Evolutionary conservation across 148 eudicot species (phyloP).

Genomic region (Silene latifolia): DNA sequence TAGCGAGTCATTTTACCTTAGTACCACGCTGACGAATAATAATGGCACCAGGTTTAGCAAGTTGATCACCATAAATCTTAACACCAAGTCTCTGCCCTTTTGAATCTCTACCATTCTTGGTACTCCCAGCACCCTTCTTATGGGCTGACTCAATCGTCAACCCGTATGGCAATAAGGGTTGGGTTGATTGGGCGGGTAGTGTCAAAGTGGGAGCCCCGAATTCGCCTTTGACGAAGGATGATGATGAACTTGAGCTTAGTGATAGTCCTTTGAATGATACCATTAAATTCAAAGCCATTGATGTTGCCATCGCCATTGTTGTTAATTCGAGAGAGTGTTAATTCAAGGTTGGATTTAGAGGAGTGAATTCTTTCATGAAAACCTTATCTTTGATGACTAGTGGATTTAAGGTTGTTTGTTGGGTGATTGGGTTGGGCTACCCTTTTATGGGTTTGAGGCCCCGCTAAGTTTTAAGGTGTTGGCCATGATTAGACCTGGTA

Average conservation of each 20-base stretch:
- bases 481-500: too few species aligned
- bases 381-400: constrained; percentile 11
- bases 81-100: constrained; percentile 70
- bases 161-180: constrained; percentile 35
- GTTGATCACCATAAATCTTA: constrained; percentile 71
- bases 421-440: background rate
- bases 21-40: constrained; percentile 77
- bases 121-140: constrained; percentile 82
- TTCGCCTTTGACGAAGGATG: constrained; percentile 45
- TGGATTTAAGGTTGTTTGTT: background rate
- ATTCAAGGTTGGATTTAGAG: too few species aligned
- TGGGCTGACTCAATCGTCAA: constrained; percentile 63
- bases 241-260: constrained; percentile 44
- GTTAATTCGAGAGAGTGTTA: background rate
- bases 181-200: constrained; percentile 37
- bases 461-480: too few species aligned
- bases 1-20: too few species aligned
- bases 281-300: constrained; percentile 43
- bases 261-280: constrained; percentile 56
- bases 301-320: constrained; percentile 42
- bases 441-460: too few species aligned
- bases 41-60: constrained; percentile 71
- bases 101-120: constrained; percentile 74
- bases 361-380: background rate
- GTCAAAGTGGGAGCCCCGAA: constrained; percentile 28